Conservation (phyloP, 371 early-diverging fungal genomes). For the Polyrhizophydium stewartii region DNA sequence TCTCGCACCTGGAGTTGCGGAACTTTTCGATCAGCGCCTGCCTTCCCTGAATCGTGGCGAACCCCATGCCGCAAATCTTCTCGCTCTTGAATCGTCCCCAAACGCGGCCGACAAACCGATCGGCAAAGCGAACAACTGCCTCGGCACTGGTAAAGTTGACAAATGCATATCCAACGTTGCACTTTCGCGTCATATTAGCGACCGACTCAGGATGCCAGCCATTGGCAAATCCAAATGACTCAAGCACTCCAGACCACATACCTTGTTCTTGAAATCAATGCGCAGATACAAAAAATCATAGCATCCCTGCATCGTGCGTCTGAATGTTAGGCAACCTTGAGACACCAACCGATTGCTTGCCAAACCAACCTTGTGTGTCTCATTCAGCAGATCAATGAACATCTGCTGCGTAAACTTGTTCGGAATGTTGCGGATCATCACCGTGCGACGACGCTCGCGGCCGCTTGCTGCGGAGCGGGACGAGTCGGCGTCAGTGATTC, state of each 20-base stretch:
- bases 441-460: slow-evolving; percentile 70
- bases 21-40: slow-evolving; percentile 78
- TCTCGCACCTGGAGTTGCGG: slow-evolving; percentile 61
- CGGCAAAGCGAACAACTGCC: slow-evolving; percentile 68
- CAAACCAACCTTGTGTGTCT: neutral
- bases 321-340: too few species aligned
- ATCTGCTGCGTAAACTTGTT: slow-evolving; percentile 76
- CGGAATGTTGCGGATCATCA: slow-evolving; percentile 92
- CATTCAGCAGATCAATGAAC: neutral
- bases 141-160: slow-evolving; percentile 73
- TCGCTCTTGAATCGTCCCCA: slow-evolving; percentile 81
- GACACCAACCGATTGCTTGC: neutral
- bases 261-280: slow-evolving; percentile 81
- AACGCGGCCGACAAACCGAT: slow-evolving; percentile 71
- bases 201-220: too few species aligned
- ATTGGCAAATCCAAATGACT: too few species aligned
- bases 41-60: slow-evolving; percentile 88
- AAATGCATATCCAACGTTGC: slow-evolving; percentile 69
- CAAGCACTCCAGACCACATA: too few species aligned
- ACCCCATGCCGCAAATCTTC: slow-evolving; percentile 79
- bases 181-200: too few species aligned
- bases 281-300: slow-evolving; percentile 84
- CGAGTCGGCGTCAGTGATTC: too few species aligned
- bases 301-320: slow-evolving; percentile 33
- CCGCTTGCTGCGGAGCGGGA: slow-evolving; percentile 24